Evolutionary conservation across 768 basidiomycete genomes (phyloP).

Genomic region (Panellus pusillus): DNA sequence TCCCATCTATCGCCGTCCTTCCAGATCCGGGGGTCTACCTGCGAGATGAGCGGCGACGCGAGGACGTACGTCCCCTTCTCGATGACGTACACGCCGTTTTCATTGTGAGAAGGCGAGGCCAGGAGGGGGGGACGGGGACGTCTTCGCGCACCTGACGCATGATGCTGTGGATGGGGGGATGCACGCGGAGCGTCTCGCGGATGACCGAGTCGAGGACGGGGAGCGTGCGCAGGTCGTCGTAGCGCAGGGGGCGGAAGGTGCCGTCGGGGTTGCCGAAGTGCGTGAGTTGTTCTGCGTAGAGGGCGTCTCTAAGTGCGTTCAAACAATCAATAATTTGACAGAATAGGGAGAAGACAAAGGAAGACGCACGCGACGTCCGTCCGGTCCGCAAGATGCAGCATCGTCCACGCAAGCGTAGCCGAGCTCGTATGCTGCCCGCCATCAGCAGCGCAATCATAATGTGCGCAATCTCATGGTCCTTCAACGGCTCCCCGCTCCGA

Average conservation of each 20-base stretch:
- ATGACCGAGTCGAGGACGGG: slow-evolving; percentile 87
- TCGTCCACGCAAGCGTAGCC: slow-evolving; percentile 85
- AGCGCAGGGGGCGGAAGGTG: slow-evolving; percentile 73
- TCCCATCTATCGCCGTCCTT: slow-evolving; percentile 70
- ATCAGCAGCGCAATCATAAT: slow-evolving; percentile 99
- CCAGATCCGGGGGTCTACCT: slow-evolving; percentile 87
- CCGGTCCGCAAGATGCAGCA: slow-evolving; percentile 82
- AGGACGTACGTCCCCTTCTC: slow-evolving; percentile 90
- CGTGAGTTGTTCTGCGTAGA: slow-evolving; percentile 90
- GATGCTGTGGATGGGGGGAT: slow-evolving; percentile 95
- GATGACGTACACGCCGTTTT: slow-evolving; percentile 76
- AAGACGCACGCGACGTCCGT: slow-evolving; percentile 69
- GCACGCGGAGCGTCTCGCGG: slow-evolving; percentile 89
- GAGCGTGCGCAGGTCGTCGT: slow-evolving; percentile 81
- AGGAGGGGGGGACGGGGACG: slow-evolving; percentile 82
- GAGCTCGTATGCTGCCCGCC: slow-evolving; percentile 99
- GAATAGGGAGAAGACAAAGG: background rate
- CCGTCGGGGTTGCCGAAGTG: slow-evolving; percentile 80
- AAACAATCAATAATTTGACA: no score
- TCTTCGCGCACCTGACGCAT: slow-evolving; percentile 90
- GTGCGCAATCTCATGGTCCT: slow-evolving; percentile 93
- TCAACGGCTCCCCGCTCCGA: slow-evolving; percentile 72
- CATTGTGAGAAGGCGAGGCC: slow-evolving; percentile 72
- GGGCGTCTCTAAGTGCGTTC: no score
- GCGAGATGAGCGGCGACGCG: slow-evolving; percentile 84